phyloP scores from a whole-genome alignment of 2,329 filamentous ascomycete genomes.

The Anisogramma anomala region DNA sequence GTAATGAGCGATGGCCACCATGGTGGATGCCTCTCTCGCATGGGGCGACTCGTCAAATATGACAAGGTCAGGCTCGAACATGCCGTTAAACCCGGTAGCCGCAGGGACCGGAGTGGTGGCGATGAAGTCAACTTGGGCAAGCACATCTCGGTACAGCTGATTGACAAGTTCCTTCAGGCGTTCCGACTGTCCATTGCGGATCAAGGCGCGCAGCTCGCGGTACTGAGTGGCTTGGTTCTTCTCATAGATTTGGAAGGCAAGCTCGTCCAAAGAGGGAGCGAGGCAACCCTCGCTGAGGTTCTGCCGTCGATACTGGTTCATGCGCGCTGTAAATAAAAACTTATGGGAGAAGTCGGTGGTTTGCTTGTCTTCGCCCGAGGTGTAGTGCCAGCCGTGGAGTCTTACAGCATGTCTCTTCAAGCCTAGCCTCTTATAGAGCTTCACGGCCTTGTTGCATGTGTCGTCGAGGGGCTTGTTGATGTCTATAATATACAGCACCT shows the following conservation, averaged over 20 bases:
- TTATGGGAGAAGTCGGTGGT: conserved; percentile 25
- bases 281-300: conserved; percentile 14
- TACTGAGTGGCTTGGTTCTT: conserved; percentile 25
- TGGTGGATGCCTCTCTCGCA: conserved; percentile 32
- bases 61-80: conserved; percentile 71
- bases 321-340: conserved; percentile 22
- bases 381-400: conserved; percentile 30
- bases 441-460: conserved; percentile 30
- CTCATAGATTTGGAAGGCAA: conserved; percentile 30
- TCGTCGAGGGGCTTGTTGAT: conserved; percentile 37
- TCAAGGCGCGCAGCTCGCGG: conserved; percentile 25
- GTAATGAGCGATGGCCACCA: conserved; percentile 34
- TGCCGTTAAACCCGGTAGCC: conserved; percentile 24
- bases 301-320: conserved; percentile 8
- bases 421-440: conserved; percentile 25
- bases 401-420: conserved; percentile 26
- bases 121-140: conserved; percentile 31
- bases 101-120: conserved; percentile 36
- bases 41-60: conserved; percentile 64
- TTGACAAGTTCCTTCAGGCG: conserved; percentile 23
- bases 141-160: conserved; percentile 27
- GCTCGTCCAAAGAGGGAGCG: conserved; percentile 32
- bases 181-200: conserved; percentile 19
- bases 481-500: conserved; percentile 34
- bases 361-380: conserved; percentile 23